phyloP scores from a whole-genome alignment of 306 rosid species.

The Gastrolobium bilobum region DNA sequence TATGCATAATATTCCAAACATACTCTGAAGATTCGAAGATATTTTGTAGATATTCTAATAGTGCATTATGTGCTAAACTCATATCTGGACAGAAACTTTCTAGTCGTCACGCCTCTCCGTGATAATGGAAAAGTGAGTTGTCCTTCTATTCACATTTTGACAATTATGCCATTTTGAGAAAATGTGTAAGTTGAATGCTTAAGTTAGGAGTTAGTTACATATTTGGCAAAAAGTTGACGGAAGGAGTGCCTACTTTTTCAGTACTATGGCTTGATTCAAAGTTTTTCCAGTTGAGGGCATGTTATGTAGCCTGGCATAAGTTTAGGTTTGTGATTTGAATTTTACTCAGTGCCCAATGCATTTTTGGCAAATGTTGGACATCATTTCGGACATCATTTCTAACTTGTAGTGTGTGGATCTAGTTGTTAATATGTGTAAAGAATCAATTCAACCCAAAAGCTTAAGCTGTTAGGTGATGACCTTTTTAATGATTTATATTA shows the following conservation, averaged over 20 bases:
- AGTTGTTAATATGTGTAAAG: background rate
- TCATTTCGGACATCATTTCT: conserved; percentile 26
- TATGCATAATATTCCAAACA: background rate
- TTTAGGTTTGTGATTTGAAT: background rate
- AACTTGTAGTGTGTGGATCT: background rate
- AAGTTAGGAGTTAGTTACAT: background rate
- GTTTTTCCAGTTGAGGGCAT: background rate
- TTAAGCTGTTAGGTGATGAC: too few species aligned
- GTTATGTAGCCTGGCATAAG: background rate
- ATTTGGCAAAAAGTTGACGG: background rate
- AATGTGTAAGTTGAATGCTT: background rate
- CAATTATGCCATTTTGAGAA: background rate
- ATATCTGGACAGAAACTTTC: background rate
- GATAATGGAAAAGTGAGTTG: background rate
- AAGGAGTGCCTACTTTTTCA: background rate
- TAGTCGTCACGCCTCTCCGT: background rate
- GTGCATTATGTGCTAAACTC: background rate
- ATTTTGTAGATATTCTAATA: background rate
- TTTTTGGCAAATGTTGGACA: conserved; percentile 4
- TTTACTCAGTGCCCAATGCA: background rate
- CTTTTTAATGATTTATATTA: too few species aligned
- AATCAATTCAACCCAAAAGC: too few species aligned
- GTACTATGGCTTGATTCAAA: background rate
- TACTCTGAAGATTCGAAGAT: background rate
- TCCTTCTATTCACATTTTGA: background rate